Base-by-base conservation (phyloP, 169 alveolate genomes). In the Eimeria necatrix region DNA sequence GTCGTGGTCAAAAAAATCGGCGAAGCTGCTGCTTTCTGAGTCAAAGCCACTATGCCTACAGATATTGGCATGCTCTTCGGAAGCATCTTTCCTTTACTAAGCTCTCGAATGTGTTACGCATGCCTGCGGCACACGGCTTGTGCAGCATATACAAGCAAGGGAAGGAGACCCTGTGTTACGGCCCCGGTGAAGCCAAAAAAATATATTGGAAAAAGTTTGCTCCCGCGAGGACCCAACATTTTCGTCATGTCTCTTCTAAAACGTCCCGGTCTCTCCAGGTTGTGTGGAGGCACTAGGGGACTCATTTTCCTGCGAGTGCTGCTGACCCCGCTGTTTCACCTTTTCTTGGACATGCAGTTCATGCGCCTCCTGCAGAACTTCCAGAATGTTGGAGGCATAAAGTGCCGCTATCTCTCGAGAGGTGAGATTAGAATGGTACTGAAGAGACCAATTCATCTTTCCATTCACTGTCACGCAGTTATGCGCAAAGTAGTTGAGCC, bases 401-500 rank as follows among this genome's bases (percentile, higher is more conserved):
- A 76, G 46, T 48, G 88, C 94, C 46, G 96, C 97, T 14, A 96
- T 91, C 14, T 78, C 94, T n/a, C 91, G 85, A 61, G 91, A 86
- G n/a, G 96, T 95, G 73, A 93, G 93, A 70, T 95, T 96, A 9
- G 97, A 93, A 85, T 96, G 97, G 81, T 96, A 96, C 91, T 96
- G 97, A 64, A 96, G 94, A 26, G 96, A 89, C 97, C 97, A 96
- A 81, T 94, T 93, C 46, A 96, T 51, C 59, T 93, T 89, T 20
- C 97, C 97, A 68, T 93, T 88, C 32, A 96, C 95, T 12, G 97
- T 96, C 24, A 94, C 97, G 74, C 95, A 61, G 93, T 96, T 96
- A 78, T 96, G 97, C 26, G 97, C 97, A 56, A 96, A 96, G 94
- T 91, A 91, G 95, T 95, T 95, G 46, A 95, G 64, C 8, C 97